phyloP scores from a whole-genome alignment of 345 rosid genomes.

The Iberis pinnata region DNA sequence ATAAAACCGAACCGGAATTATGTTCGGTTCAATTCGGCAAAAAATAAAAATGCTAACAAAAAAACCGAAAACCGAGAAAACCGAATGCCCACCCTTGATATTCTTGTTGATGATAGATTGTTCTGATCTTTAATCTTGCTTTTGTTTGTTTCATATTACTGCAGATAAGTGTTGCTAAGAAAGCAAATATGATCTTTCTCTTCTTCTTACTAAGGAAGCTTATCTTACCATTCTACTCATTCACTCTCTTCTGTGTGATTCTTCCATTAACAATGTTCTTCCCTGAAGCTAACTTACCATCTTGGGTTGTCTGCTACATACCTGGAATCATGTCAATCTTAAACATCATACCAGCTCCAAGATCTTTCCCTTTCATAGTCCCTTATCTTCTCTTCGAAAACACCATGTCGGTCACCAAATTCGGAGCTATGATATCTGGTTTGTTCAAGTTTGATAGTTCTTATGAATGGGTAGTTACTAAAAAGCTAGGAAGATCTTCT shows the following conservation, averaged over 20 bases:
- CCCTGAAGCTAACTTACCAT: conserved; percentile 82
- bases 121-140: too few relatives aligned
- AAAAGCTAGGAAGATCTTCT: conserved; percentile 85
- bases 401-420: conserved; percentile 96
- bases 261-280: conserved; percentile 82
- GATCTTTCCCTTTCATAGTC: conserved; percentile 82
- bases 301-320: conserved; percentile 86
- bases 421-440: conserved; percentile 94
- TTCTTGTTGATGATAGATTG: too few relatives aligned
- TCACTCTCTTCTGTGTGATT: conserved; percentile 89
- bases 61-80: too few relatives aligned
- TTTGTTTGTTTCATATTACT: neutral
- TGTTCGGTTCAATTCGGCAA: too few relatives aligned
- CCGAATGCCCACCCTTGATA: too few relatives aligned
- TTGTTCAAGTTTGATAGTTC: conserved; percentile 73
- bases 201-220: conserved; percentile 85
- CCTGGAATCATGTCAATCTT: conserved; percentile 74
- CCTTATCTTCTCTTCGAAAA: conserved; percentile 93
- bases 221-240: conserved; percentile 79
- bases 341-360: conserved; percentile 71
- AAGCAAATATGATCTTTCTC: conserved; percentile 74
- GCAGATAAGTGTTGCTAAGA: conserved; percentile 66
- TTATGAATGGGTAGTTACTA: conserved; percentile 89
- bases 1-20: too few relatives aligned
- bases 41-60: too few relatives aligned